phyloP scores from a whole-genome alignment of 495 filamentous ascomycete genomes.

The Oidiodendron maius region DNA sequence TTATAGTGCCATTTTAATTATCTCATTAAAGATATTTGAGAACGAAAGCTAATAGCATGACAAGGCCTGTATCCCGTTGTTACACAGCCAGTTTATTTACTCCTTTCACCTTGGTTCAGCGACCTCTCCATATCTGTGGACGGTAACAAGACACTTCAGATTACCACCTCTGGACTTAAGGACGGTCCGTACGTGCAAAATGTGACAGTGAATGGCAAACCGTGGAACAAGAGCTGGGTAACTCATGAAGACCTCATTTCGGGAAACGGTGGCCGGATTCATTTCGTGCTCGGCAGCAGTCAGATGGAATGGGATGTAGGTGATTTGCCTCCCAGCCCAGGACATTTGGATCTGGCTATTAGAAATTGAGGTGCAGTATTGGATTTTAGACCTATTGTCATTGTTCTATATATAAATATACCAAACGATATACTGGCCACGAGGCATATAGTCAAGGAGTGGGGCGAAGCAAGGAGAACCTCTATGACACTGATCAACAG shows the following conservation, averaged over 20 bases:
- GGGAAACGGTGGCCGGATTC: constrained; percentile 43
- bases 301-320: constrained; percentile 42
- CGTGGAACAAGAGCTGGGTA: constrained; percentile 48
- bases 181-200: constrained; percentile 41
- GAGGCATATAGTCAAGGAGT: no score
- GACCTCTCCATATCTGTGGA: constrained; percentile 43
- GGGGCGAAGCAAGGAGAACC: no score
- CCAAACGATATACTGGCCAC: no score
- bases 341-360: constrained; percentile 29
- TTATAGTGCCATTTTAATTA: neutral
- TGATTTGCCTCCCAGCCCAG: constrained; percentile 48
- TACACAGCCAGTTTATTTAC: constrained; percentile 49
- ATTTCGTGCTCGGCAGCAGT: constrained; percentile 44
- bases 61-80: constrained; percentile 49
- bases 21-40: no score
- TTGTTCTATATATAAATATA: no score
- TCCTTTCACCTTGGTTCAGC: constrained; percentile 51
- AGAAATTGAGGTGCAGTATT: neutral
- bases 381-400: no score
- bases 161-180: constrained; percentile 30
- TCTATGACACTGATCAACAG: no score
- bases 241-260: constrained; percentile 49
- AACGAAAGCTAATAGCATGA: neutral
- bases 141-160: constrained; percentile 34
- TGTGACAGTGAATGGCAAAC: constrained; percentile 40